Percentiles rank a stretch among this genome's conserved stretches.
Evolutionary conservation across 2,329 filamentous ascomycete species (phyloP).

Genomic region (Fusarium piperis): DNA sequence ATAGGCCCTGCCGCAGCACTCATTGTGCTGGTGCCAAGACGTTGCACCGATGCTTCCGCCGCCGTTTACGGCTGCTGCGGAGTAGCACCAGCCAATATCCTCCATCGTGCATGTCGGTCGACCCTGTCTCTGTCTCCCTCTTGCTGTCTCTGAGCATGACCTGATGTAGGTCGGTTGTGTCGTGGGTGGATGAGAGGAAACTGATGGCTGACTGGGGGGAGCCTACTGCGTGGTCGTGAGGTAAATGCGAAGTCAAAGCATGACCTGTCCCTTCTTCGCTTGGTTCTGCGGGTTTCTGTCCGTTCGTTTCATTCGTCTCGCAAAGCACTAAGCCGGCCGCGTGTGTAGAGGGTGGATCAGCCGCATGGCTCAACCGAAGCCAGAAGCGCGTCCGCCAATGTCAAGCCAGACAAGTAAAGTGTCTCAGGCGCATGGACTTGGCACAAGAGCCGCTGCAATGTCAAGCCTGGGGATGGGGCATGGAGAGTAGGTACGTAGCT

Average conservation of each 20-base stretch:
- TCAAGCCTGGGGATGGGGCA: background rate
- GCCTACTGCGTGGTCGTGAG: background rate
- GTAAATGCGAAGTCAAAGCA: constrained; percentile 27
- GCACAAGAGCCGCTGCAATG: background rate
- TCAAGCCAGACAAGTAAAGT: background rate
- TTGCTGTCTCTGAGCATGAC: constrained; percentile 6
- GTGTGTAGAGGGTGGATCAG: constrained; percentile 4
- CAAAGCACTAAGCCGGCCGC: constrained; percentile 8
- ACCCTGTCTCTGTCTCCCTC: constrained; percentile 11
- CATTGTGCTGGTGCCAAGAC: constrained; percentile 17
- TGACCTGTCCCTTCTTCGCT: constrained; percentile 15
- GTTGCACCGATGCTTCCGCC: constrained; percentile 28
- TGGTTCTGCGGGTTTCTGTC: constrained; percentile 8
- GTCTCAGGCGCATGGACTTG: background rate
- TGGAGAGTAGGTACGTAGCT: background rate
- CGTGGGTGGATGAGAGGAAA: background rate
- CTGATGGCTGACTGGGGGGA: constrained; percentile 19
- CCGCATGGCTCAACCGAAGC: background rate
- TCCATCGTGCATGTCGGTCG: constrained; percentile 12
- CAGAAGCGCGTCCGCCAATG: background rate
- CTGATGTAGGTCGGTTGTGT: background rate
- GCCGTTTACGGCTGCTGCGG: constrained; percentile 21
- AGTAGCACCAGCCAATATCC: constrained; percentile 2
- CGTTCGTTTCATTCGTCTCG: constrained; percentile 11
- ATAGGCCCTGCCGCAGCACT: background rate